Conservation (phyloP, 257 asterid genomes). For the Galeopsis tetrahit region DNA sequence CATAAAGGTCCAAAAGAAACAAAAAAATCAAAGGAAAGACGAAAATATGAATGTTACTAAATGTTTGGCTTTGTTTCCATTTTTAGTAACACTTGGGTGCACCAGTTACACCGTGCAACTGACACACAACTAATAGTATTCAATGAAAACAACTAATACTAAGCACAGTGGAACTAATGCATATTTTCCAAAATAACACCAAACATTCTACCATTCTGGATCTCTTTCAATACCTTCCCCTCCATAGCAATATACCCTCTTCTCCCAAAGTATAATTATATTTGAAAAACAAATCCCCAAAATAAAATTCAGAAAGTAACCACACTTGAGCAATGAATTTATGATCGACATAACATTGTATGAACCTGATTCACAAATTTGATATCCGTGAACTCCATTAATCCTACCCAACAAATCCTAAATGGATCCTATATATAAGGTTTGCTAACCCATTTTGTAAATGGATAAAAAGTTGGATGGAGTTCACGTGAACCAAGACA, state of each 20-base stretch:
- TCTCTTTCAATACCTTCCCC: not conserved
- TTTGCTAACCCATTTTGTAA: too few species aligned
- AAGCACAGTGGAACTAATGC: too few species aligned
- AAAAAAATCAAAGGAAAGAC: constrained; percentile 12
- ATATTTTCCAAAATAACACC: not conserved
- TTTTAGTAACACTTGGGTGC: not conserved
- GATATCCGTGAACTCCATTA: too few species aligned
- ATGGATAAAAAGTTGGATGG: too few species aligned
- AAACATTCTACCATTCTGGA: not conserved
- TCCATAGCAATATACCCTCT: not conserved
- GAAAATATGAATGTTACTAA: not conserved
- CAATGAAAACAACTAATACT: too few species aligned
- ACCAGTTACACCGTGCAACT: too few species aligned
- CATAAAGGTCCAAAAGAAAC: not conserved
- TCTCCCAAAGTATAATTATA: not conserved
- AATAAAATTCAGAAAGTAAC: not conserved
- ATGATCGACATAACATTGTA: not conserved
- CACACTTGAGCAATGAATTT: constrained; percentile 9
- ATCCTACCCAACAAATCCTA: too few species aligned
- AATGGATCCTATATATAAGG: too few species aligned
- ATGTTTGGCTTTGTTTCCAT: not conserved
- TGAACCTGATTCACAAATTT: too few species aligned
- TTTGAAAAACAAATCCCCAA: not conserved
- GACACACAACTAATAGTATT: too few species aligned
- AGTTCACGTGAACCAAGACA: too few species aligned